Percentiles rank a stretch among this genome's conserved stretches.
Conservation (phyloP, 31 red algal genomes). For the Porphyra umbilicalis region DNA sequence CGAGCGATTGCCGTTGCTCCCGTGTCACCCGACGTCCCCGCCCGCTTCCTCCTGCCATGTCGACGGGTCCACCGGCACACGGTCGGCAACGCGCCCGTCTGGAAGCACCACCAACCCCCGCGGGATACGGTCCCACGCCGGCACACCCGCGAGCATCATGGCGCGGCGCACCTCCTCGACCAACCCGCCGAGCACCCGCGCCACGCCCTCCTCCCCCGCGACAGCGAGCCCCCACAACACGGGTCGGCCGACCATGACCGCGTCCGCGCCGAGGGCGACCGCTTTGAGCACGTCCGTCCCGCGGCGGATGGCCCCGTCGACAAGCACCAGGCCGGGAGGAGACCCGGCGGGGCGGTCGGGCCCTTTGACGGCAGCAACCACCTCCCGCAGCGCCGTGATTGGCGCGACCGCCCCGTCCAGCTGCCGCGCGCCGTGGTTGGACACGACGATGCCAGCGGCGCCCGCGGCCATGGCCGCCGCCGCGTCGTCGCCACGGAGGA, state of each 20-base stretch:
- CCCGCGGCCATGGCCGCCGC: conserved; percentile 50
- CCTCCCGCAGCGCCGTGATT: conserved; percentile 50
- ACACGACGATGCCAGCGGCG: conserved; percentile 54
- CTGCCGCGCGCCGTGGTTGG: conserved; percentile 87
- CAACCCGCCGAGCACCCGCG: conserved; percentile 3
- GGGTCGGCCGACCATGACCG: conserved; percentile 51
- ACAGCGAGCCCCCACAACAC: conserved; percentile 62
- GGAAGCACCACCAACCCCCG: neutral
- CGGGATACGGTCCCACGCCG: neutral
- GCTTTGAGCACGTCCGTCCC: conserved; percentile 83
- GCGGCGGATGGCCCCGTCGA: conserved; percentile 69
- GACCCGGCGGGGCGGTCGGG: conserved; percentile 13
- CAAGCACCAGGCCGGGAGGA: conserved; percentile 19
- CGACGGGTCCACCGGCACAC: neutral
- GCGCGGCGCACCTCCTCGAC: conserved; percentile 20
- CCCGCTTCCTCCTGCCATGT: too few relatives aligned
- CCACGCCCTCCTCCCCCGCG: conserved; percentile 49
- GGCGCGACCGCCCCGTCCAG: conserved; percentile 56
- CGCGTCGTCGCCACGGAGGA: conserved; percentile 64
- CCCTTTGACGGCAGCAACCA: conserved; percentile 49
- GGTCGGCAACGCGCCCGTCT: neutral
- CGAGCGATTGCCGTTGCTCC: too few relatives aligned
- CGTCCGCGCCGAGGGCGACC: conserved; percentile 70
- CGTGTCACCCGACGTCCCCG: too few relatives aligned
- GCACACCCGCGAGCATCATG: conserved; percentile 9